Base-by-base conservation (phyloP, 768 basidiomycete genomes). In the Amanita pallidorosea region DNA sequence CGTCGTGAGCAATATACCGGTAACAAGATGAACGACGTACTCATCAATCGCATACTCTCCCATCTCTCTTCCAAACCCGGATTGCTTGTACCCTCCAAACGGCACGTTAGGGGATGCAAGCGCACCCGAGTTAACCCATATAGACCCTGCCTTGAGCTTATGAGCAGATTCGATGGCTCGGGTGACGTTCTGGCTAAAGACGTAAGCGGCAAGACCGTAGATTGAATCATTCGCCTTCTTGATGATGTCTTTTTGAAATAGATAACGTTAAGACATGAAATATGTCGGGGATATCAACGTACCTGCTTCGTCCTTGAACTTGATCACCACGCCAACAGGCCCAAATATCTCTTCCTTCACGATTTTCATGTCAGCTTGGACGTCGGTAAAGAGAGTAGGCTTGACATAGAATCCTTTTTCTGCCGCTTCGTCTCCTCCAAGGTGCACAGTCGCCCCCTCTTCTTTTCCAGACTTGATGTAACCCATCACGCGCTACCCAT, bases 181-280 rank as follows among this genome's bases (percentile, higher is more conserved):
- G 56, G 75, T 79, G 69, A 95, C 65, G 65, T 94, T 75, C 60
- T 79, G 72, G 35, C 86, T 83, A 74, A 93, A 96, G 47, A 98
- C 81, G 5, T 86, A 86, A 4, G 88, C 83, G 11, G 85, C 88
- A 25, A 92, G 76, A 41, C 91, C 91, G 66, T 89, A 89, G 6
- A 47, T 56, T 0, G 81, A 78, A 63, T 88, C 79, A 67, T 91
- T 91, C 43, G 85, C 88, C 58, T 46, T 36, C 17, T 34, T 34
- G 20, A 53, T 38, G 27, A 53, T 45, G 9, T 53, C 52, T 53
- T 22, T 20, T 22, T 17, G 22, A 9, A 36, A 27, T 12, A 25
- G 27, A 8, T 6, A 9, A n/a, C 13, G 3, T 15, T 11, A 12
- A 11, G 12, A 15, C 33, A 71, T 25, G 20, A 22, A 23, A n/a